phyloP scores from a whole-genome alignment of 495 filamentous ascomycete genomes.

The Xylaria longipes region DNA sequence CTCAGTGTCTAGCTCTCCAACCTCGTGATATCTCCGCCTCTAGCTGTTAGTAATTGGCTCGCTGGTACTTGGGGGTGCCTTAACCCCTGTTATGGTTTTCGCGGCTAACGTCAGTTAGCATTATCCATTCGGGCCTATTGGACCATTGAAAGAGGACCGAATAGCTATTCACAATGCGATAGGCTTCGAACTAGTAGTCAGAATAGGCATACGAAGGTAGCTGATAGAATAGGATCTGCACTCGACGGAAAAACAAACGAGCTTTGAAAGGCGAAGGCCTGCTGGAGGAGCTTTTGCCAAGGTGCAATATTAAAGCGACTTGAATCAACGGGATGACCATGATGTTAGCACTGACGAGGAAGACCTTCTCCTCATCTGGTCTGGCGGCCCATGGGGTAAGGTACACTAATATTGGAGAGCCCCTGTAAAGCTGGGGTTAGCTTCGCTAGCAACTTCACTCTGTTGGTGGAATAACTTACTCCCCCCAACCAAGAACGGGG shows the following conservation, averaged over 20 bases:
- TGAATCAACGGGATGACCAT: not conserved
- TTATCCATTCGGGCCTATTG: not conserved
- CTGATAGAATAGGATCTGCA: not conserved
- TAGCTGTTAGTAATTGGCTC: conserved; percentile 3
- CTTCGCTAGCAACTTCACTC: not conserved
- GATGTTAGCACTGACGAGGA: conserved; percentile 5
- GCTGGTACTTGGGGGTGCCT: not conserved
- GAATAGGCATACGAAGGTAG: not conserved
- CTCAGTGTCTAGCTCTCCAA: conserved; percentile 22
- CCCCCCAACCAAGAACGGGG: not conserved
- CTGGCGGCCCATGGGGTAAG: conserved; percentile 22
- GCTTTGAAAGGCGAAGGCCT: not conserved
- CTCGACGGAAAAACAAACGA: not conserved
- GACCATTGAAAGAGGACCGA: not conserved
- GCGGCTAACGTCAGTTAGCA: not conserved
- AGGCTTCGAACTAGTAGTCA: not conserved
- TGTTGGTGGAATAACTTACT: conserved; percentile 40
- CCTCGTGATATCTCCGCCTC: conserved; percentile 5
- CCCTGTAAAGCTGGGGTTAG: conserved; percentile 19
- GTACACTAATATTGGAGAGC: not conserved
- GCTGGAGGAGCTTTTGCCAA: not conserved
- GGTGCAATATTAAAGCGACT: conserved; percentile 3
- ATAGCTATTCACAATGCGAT: not conserved
- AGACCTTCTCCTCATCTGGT: conserved; percentile 14
- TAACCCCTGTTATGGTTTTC: conserved; percentile 6